A percentile compares a stretch with the other conserved stretches of the same genome.
Conservation (phyloP, 2,329 filamentous ascomycete genomes). For the Pseudocercospora fijiensis region DNA sequence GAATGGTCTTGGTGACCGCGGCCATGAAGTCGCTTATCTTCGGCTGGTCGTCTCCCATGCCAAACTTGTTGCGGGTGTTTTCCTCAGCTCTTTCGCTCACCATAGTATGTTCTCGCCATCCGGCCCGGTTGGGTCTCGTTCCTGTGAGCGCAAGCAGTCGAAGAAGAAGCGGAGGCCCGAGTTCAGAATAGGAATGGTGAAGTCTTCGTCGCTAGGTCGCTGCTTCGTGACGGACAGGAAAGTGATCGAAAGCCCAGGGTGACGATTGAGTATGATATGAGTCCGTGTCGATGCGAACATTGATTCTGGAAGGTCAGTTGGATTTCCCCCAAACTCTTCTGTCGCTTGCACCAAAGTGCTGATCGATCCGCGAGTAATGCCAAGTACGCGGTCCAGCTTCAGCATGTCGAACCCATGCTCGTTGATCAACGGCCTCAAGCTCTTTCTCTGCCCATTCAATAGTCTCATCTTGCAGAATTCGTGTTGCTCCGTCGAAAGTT, state of each 20-base stretch:
- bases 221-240: neutral
- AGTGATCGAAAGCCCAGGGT: slow-evolving; percentile 1
- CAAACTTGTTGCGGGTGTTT: neutral
- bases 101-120: slow-evolving; percentile 10
- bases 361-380: neutral
- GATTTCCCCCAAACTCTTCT: neutral
- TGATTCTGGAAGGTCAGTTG: neutral
- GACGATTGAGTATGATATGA: slow-evolving; percentile 8
- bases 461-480: neutral
- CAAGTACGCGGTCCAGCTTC: neutral
- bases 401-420: slow-evolving; percentile 11
- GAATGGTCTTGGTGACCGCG: neutral
- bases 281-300: neutral
- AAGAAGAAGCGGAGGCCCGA: neutral
- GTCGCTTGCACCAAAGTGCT: neutral
- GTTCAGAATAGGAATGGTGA: neutral
- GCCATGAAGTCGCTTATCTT: neutral
- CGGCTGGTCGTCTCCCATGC: neutral
- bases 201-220: neutral
- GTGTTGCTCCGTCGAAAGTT: neutral
- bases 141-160: neutral
- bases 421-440: neutral
- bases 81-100: neutral
- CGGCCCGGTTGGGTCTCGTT: neutral
- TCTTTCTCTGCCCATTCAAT: neutral